Conservation (phyloP, 345 rosid genomes). For the Hibiscus mutabilis region DNA sequence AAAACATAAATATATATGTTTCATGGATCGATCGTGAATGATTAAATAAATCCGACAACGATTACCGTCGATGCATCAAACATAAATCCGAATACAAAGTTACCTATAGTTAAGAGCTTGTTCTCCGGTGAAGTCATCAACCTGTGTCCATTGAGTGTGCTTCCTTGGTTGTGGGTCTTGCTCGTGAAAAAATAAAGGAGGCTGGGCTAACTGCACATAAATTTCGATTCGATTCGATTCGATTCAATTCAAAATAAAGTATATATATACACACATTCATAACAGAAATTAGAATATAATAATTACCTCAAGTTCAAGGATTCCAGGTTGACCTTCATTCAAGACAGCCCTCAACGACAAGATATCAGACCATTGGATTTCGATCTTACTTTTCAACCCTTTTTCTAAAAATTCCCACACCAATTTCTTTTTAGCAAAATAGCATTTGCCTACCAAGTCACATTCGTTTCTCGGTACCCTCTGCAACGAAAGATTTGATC, state of each 20-base stretch:
- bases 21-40: no score
- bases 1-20: no score
- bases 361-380: conserved; percentile 30
- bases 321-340: conserved; percentile 12
- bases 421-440: conserved; percentile 45
- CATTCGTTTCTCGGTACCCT: conserved; percentile 25
- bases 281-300: neutral
- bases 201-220: conserved; percentile 12
- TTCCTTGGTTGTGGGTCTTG: conserved; percentile 15
- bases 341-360: conserved; percentile 8
- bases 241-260: neutral
- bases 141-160: conserved; percentile 13
- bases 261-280: neutral
- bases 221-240: neutral
- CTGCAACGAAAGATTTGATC: conserved; percentile 13
- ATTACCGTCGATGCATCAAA: no score
- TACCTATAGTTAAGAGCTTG: conserved; percentile 13
- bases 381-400: conserved; percentile 37
- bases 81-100: no score
- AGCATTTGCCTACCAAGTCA: conserved; percentile 52
- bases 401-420: conserved; percentile 52
- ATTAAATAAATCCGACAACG: no score
- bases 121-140: conserved; percentile 7
- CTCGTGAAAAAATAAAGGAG: conserved; percentile 17
- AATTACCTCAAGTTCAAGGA: conserved; percentile 32